Conservation (phyloP, 169 alveolate genomes). For the Babesia gibsoni region DNA sequence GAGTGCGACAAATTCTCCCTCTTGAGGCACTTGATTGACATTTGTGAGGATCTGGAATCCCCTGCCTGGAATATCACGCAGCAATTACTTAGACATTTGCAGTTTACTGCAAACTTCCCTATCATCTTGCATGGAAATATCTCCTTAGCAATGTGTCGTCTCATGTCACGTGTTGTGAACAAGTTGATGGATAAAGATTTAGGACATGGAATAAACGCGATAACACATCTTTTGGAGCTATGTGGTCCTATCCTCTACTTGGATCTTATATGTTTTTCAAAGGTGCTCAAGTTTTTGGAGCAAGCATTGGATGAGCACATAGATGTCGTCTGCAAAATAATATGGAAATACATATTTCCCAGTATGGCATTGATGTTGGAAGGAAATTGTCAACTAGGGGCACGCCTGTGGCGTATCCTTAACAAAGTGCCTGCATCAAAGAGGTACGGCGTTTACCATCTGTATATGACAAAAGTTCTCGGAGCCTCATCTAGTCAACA, state of each 20-base stretch:
- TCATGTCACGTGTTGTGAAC: background rate
- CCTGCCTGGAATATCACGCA: slow-evolving; percentile 5
- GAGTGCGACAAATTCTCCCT: slow-evolving; percentile 33
- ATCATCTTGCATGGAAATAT: slow-evolving; percentile 4
- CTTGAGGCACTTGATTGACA: slow-evolving; percentile 5
- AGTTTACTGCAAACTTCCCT: slow-evolving; percentile 19
- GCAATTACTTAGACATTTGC: slow-evolving; percentile 4
- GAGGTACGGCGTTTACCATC: slow-evolving; percentile 37
- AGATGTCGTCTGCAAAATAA: slow-evolving; percentile 9
- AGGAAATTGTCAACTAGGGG: slow-evolving; percentile 49
- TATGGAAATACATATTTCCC: slow-evolving; percentile 32
- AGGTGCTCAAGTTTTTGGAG: background rate
- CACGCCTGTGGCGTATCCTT: slow-evolving; percentile 35
- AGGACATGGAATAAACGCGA: background rate
- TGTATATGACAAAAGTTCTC: background rate
- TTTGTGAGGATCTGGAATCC: background rate
- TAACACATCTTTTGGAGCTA: background rate
- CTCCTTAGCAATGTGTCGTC: slow-evolving; percentile 10
- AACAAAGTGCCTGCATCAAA: slow-evolving; percentile 22
- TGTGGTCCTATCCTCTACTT: slow-evolving; percentile 10
- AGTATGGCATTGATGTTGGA: slow-evolving; percentile 27
- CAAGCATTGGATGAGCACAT: background rate
- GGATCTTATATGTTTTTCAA: slow-evolving; percentile 17
- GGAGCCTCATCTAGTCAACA: background rate
- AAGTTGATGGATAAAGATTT: background rate